Evolutionary conservation across 2,329 filamentous ascomycete species (phyloP).

Genomic region (Aspergillus caelatus): DNA sequence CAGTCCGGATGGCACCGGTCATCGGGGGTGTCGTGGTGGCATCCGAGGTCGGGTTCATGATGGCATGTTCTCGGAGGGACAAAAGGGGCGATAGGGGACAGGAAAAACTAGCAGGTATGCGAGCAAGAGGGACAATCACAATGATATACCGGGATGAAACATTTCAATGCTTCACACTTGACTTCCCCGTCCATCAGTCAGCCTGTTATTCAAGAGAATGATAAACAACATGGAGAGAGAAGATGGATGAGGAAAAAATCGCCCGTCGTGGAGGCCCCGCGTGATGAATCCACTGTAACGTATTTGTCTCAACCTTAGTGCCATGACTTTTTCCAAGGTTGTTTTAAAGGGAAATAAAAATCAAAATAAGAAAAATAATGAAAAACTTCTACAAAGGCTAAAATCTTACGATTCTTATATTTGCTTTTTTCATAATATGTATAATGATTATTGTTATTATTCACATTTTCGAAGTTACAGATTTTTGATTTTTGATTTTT

Average conservation of each 20-base stretch:
- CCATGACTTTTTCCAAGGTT: not conserved
- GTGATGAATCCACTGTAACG: constrained; percentile 1
- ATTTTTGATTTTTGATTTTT: no score
- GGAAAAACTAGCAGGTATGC: not conserved
- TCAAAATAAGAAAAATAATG: not conserved
- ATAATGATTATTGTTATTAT: no score
- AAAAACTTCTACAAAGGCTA: not conserved
- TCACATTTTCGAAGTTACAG: no score
- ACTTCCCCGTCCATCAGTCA: not conserved
- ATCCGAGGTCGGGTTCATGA: constrained; percentile 29
- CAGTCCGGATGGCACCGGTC: constrained; percentile 26
- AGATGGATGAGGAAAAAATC: not conserved
- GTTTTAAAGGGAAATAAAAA: not conserved
- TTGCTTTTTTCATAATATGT: not conserved
- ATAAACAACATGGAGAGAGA: not conserved
- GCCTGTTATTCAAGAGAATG: not conserved
- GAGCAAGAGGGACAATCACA: not conserved
- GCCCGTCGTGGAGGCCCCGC: not conserved
- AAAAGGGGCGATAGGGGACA: not conserved
- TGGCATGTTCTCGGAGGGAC: constrained; percentile 21
- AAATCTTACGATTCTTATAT: not conserved
- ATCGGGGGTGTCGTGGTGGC: constrained; percentile 22
- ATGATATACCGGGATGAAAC: not conserved
- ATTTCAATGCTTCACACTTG: not conserved
- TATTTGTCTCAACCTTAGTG: not conserved